Conservation (phyloP, 2,329 filamentous ascomycete genomes). For the Colletotrichum orchidophilum region DNA sequence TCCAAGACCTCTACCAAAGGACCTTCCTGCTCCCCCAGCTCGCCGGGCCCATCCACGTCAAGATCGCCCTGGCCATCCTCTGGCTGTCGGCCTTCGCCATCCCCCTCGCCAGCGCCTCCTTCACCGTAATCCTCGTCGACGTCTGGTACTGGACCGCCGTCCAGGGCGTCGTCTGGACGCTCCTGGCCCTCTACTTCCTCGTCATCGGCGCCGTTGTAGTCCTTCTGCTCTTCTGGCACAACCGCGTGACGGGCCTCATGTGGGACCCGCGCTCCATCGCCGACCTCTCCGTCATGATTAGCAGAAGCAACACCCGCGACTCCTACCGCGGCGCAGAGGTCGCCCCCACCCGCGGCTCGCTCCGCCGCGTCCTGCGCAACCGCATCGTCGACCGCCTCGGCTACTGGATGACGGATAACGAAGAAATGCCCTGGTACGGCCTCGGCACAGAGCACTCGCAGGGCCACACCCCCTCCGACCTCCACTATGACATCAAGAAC, state of each 20-base stretch:
- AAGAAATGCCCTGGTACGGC: constrained; percentile 77
- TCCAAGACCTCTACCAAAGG: constrained; percentile 73
- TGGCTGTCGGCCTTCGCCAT: constrained; percentile 85
- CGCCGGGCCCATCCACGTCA: constrained; percentile 72
- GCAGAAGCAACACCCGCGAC: constrained; percentile 79
- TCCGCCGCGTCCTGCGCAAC: constrained; percentile 62
- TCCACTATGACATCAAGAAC: constrained; percentile 33
- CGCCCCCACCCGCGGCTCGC: constrained; percentile 59
- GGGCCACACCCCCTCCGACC: constrained; percentile 31
- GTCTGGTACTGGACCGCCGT: constrained; percentile 84
- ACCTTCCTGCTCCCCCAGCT: constrained; percentile 71
- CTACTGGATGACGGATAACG: constrained; percentile 81
- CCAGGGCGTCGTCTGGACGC: constrained; percentile 80
- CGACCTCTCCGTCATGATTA: constrained; percentile 81
- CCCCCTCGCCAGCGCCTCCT: constrained; percentile 82
- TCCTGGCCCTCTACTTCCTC: constrained; percentile 78
- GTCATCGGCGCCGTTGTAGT: constrained; percentile 66
- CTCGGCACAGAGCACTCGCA: constrained; percentile 69
- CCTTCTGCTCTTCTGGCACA: constrained; percentile 71
- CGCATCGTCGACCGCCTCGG: constrained; percentile 78
- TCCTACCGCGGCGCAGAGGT: constrained; percentile 78
- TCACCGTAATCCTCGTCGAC: constrained; percentile 68
- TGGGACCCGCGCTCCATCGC: constrained; percentile 89
- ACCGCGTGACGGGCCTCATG: constrained; percentile 76
- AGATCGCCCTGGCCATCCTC: constrained; percentile 71